Conservation (phyloP, 495 filamentous ascomycete species). For the Sordaria brevicollis region DNA sequence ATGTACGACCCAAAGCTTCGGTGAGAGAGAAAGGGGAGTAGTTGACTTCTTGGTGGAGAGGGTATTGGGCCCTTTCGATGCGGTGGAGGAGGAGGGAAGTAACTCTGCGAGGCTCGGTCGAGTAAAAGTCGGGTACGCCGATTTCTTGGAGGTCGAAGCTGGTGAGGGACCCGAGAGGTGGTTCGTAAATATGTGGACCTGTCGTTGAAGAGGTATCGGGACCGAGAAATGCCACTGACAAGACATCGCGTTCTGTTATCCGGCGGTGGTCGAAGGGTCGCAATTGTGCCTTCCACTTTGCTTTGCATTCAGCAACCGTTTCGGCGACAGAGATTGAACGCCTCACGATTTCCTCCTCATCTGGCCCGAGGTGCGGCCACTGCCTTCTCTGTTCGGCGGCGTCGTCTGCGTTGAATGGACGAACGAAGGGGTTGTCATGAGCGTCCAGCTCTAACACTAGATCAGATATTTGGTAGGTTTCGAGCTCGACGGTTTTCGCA, state of each 20-base stretch:
- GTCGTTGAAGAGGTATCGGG: no score
- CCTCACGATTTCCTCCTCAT: not conserved
- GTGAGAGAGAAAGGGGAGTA: not conserved
- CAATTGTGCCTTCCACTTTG: not conserved
- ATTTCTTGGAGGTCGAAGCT: not conserved
- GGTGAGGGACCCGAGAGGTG: not conserved
- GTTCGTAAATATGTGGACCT: not conserved
- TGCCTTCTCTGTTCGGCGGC: constrained; percentile 1
- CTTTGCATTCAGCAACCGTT: not conserved
- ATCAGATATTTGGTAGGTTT: constrained; percentile 4
- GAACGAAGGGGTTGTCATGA: constrained; percentile 12
- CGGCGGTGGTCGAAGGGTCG: constrained; percentile 1
- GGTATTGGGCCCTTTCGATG: not conserved
- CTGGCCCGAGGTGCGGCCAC: not conserved
- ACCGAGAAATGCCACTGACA: constrained; percentile 14
- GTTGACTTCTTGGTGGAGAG: not conserved
- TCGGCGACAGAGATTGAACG: not conserved
- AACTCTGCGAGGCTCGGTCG: not conserved
- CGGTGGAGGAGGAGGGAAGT: not conserved
- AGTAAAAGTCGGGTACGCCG: not conserved
- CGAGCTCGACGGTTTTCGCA: not conserved
- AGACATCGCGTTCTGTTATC: constrained; percentile 19
- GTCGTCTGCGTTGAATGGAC: constrained; percentile 5
- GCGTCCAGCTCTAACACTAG: constrained; percentile 22
- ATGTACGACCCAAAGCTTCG: not conserved